Evolutionary conservation across 2,329 filamentous ascomycete species (phyloP), one percentile per base, ranked within the genome.

Genomic region (Simplicillium aogashimaense): DNA sequence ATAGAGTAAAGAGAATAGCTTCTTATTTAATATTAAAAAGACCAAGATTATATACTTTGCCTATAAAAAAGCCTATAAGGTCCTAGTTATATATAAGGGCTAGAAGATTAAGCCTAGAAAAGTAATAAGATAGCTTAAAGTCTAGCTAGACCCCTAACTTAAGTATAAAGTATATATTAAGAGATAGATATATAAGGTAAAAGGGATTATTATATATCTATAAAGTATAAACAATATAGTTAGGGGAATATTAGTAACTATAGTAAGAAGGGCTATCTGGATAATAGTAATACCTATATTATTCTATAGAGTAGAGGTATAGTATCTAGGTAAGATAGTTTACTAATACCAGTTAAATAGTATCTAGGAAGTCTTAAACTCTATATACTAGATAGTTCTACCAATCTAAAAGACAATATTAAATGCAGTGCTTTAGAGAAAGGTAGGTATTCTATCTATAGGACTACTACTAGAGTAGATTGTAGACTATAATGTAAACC

Each of bases 11-110:
- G 39, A 32, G 4, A 48, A 49, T 25, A 43, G 37, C 15, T 40
- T 53, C 29, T 40, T 40, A 5, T 53, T 53, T 35, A 41, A 48
- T 37, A 42, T 37, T 7, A 40, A 37, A 4, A 53, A 53, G 35
- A 49, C 47, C 16, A 42, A 53, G 36, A 42, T 50, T 3, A 50
- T 53, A 15, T 42, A 53, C 34, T 49, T 52, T 36, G 40, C 42
- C 9, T 35, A 25, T 9, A 25, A 25, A 25, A 25, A n/a, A n/a
- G n/a, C n/a, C n/a, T n/a, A n/a, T n/a, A n/a, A n/a, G n/a, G n/a
- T n/a, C n/a, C n/a, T 35, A 11, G 13, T 36, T 4, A 42, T 46
- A 29, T 20, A 45, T 32, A 15, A 33, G 18, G 33, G 37, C 15
- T 36, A 18, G 3, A 25, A 35, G 11, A 42, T 39, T 13, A 16